Conservation (phyloP, 164 flowering plant genomes). For the Sextonia rubra region DNA sequence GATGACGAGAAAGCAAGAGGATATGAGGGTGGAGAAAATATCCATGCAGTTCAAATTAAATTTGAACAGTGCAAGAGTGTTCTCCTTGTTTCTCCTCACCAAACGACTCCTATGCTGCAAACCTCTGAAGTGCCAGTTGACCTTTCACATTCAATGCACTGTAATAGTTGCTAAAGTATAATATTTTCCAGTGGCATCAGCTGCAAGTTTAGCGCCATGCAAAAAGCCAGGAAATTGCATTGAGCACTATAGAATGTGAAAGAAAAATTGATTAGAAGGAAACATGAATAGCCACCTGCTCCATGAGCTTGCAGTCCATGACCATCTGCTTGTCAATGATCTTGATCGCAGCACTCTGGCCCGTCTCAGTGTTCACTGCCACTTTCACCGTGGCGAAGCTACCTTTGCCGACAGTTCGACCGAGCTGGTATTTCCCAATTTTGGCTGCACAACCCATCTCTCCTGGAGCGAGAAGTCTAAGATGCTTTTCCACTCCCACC, state of each 20-base stretch:
- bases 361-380: constrained; percentile 37
- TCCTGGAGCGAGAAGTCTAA: background rate
- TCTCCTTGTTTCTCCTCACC: background rate
- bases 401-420: constrained; percentile 69
- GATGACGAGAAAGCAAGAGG: too few species aligned
- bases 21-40: too few species aligned
- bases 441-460: constrained; percentile 43
- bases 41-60: background rate
- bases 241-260: background rate
- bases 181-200: background rate
- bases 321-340: constrained; percentile 69
- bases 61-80: background rate
- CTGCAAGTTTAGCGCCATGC: background rate
- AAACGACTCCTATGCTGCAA: background rate
- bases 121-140: too few species aligned
- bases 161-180: too few species aligned
- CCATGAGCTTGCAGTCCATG: constrained; percentile 43
- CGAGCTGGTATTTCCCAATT: constrained; percentile 58
- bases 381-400: constrained; percentile 74
- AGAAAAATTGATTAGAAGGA: background rate
- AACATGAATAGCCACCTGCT: constrained; percentile 32
- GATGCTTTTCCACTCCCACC: background rate
- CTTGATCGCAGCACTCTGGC: constrained; percentile 57
- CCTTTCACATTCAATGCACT: too few species aligned
- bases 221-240: background rate